Evolutionary conservation across 2,329 filamentous ascomycete genomes (phyloP).

Genomic region (Mollisia scopiformis): DNA sequence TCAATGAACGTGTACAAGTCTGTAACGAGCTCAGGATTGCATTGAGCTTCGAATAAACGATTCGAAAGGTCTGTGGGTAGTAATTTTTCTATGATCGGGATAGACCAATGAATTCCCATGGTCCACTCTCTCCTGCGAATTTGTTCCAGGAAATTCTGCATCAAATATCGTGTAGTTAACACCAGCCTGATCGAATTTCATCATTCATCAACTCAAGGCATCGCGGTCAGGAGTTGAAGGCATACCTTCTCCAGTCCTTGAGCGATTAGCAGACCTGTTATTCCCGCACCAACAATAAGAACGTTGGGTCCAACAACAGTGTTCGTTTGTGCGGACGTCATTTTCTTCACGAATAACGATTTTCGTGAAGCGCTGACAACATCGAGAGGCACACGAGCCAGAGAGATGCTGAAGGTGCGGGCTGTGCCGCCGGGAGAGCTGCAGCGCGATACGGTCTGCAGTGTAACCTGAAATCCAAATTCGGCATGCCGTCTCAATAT

Average conservation of each 20-base stretch:
- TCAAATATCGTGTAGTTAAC: slow-evolving; percentile 4
- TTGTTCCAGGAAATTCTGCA: not conserved
- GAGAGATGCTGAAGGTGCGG: too few species aligned
- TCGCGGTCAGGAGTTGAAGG: not conserved
- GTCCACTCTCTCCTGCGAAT: slow-evolving; percentile 6
- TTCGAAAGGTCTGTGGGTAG: not conserved
- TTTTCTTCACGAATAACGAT: not conserved
- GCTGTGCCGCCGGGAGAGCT: too few species aligned
- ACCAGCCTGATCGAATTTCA: not conserved
- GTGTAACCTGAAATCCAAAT: too few species aligned
- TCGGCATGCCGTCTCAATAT: not conserved
- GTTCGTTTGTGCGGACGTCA: not conserved
- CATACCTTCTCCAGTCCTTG: slow-evolving; percentile 7
- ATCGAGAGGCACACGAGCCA: not conserved
- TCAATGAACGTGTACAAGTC: not conserved
- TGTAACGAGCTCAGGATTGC: not conserved
- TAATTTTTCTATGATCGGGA: slow-evolving; percentile 2
- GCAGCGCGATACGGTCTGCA: too few species aligned
- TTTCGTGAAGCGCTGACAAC: not conserved
- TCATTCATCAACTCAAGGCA: not conserved
- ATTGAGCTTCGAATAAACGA: slow-evolving; percentile 1
- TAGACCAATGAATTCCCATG: slow-evolving; percentile 5
- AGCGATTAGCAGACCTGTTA: slow-evolving; percentile 4
- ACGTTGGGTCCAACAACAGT: not conserved
- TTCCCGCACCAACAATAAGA: slow-evolving; percentile 5